These are phyloP conservation scores for Penicillium sp. DNA, from an alignment of 2,329 filamentous ascomycete species.

Conservation along the genomic window DNA sequence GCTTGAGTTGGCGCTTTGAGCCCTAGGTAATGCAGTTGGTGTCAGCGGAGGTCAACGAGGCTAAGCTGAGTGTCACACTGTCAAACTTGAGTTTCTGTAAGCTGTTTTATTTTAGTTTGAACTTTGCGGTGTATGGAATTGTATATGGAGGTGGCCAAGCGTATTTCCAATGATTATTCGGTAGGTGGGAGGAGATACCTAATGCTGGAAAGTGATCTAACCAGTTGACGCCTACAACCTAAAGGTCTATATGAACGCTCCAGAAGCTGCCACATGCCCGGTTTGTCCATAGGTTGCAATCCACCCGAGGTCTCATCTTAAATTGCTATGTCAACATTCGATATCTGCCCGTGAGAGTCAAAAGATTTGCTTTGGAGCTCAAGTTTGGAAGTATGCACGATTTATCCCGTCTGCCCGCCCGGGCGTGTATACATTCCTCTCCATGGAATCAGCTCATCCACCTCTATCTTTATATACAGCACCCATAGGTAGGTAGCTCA, in stretches of 20 bases:
- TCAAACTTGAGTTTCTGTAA: background rate
- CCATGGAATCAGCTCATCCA: too few species aligned
- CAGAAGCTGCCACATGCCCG: too few species aligned
- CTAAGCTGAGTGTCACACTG: background rate
- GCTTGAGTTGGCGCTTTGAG: background rate
- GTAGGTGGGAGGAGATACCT: background rate
- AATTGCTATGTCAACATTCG: too few species aligned
- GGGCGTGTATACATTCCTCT: background rate
- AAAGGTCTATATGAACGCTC: too few species aligned
- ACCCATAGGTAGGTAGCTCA: background rate
- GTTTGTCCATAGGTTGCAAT: too few species aligned
- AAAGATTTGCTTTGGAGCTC: background rate
- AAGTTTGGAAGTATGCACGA: background rate
- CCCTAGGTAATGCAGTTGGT: constrained; percentile 4
- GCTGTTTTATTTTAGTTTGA: background rate
- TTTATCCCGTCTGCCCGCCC: background rate
- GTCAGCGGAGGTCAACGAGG: constrained; percentile 8
- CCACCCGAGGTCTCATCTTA: too few species aligned
- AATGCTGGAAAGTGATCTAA: background rate
- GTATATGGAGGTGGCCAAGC: background rate
- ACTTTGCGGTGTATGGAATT: background rate
- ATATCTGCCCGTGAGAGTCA: background rate
- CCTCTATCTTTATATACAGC: background rate
- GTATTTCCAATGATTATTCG: too few species aligned
- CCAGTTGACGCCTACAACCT: too few species aligned